Percentiles rank a stretch among this genome's conserved stretches.
Conservation (phyloP, 495 filamentous ascomycete species). For the Lepraria neglecta region DNA sequence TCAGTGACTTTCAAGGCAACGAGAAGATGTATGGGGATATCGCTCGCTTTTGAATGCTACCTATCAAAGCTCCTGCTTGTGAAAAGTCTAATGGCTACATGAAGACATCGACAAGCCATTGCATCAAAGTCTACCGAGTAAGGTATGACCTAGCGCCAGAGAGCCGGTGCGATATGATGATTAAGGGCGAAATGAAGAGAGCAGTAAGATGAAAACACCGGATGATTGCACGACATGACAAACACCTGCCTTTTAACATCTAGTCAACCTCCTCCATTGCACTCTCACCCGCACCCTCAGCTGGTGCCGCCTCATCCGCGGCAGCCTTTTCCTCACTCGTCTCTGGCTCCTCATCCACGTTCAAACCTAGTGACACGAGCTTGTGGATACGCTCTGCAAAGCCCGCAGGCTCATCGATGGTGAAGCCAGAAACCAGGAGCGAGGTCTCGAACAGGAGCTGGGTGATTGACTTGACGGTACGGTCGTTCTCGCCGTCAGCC, state of each 20-base stretch:
- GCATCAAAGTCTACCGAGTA: not conserved
- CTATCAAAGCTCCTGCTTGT: constrained; percentile 19
- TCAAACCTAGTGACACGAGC: constrained; percentile 91
- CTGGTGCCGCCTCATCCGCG: constrained; percentile 55
- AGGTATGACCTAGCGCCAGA: not conserved
- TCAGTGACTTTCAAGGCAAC: not conserved
- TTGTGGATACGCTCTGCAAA: constrained; percentile 99
- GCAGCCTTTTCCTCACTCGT: constrained; percentile 56
- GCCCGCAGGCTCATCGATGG: constrained; percentile 94
- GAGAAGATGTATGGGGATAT: constrained; percentile 4
- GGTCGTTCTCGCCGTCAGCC: constrained; percentile 92
- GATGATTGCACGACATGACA: constrained; percentile 8
- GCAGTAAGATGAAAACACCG: constrained; percentile 18
- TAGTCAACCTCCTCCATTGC: constrained; percentile 74
- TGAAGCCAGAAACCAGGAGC: constrained; percentile 96
- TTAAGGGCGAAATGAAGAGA: constrained; percentile 18
- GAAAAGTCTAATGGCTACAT: constrained; percentile 19
- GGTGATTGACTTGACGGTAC: constrained; percentile 96
- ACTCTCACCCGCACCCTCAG: constrained; percentile 54
- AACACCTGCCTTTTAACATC: constrained; percentile 29
- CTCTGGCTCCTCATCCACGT: constrained; percentile 88
- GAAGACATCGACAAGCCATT: constrained; percentile 3
- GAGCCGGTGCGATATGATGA: constrained; percentile 12
- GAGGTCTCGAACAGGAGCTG: constrained; percentile 98
- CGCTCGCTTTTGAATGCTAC: constrained; percentile 16